Percentiles rank a stretch among this genome's conserved stretches.
Evolutionary conservation across 2,329 filamentous ascomycete genomes (phyloP).

Genomic region (Nemania bipapillata): DNA sequence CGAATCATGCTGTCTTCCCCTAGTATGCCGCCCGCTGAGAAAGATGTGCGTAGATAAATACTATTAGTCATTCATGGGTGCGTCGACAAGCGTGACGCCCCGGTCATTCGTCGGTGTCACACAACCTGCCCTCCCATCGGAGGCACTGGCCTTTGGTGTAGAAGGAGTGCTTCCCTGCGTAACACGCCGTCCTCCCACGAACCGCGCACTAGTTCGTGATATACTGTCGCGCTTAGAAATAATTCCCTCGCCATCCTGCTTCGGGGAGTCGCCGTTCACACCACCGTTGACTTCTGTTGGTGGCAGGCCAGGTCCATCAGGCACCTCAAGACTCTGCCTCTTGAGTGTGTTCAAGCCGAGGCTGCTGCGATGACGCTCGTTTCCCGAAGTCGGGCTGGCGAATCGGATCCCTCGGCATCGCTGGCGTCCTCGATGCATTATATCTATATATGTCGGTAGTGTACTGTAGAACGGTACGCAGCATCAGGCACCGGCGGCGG

Average conservation of each 20-base stretch:
- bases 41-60: conserved; percentile 20
- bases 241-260: conserved; percentile 68
- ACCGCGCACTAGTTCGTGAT: conserved; percentile 62
- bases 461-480: background rate
- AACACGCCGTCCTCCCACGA: conserved; percentile 65
- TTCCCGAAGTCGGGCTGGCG: conserved; percentile 69
- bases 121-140: conserved; percentile 41
- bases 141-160: conserved; percentile 42
- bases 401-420: conserved; percentile 69
- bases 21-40: background rate
- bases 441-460: too few relatives aligned
- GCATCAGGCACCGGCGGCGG: background rate
- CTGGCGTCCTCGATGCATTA: background rate
- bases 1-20: background rate
- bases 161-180: conserved; percentile 50
- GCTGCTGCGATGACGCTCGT: conserved; percentile 63
- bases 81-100: conserved; percentile 64
- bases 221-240: conserved; percentile 69
- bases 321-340: conserved; percentile 83
- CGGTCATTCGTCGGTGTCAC: conserved; percentile 49
- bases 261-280: conserved; percentile 57
- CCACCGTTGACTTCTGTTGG: conserved; percentile 54
- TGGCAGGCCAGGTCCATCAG: conserved; percentile 65
- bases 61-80: conserved; percentile 63
- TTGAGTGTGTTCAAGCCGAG: conserved; percentile 60